These are phyloP conservation scores for Hypoxylon sp. DNA, from an alignment of 2,329 filamentous ascomycete genomes.

Conservation along the genomic window DNA sequence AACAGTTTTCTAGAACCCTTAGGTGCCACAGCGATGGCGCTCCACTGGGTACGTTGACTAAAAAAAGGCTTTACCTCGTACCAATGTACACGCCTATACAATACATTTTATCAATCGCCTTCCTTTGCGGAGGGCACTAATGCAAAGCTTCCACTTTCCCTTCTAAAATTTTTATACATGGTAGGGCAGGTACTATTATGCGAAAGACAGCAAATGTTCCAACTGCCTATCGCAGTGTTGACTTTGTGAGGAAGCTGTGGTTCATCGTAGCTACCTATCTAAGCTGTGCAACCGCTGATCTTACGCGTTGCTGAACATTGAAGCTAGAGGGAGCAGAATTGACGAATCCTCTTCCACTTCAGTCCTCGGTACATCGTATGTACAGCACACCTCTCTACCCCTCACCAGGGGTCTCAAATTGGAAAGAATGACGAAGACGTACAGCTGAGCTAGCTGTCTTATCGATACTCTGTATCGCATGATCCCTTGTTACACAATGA, in stretches of 20 bases:
- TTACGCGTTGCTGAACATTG: not conserved
- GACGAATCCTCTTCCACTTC: slow-evolving; percentile 43
- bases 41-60: slow-evolving; percentile 15
- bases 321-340: slow-evolving; percentile 38
- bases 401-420: slow-evolving; percentile 23
- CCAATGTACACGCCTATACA: slow-evolving; percentile 14
- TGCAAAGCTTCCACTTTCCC: slow-evolving; percentile 25
- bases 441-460: slow-evolving; percentile 23
- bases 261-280: slow-evolving; percentile 34
- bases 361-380: slow-evolving; percentile 24
- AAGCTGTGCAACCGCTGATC: slow-evolving; percentile 35
- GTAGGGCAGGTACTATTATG: slow-evolving; percentile 9
- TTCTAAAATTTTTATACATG: slow-evolving; percentile 10
- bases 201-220: too few relatives aligned
- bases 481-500: not conserved
- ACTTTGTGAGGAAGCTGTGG: slow-evolving; percentile 15
- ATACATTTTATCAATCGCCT: not conserved
- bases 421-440: slow-evolving; percentile 39
- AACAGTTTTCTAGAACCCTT: slow-evolving; percentile 28
- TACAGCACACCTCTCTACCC: slow-evolving; percentile 34
- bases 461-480: slow-evolving; percentile 33
- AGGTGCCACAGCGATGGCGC: slow-evolving; percentile 19
- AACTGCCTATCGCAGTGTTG: slow-evolving; percentile 19
- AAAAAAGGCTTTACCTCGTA: slow-evolving; percentile 15
- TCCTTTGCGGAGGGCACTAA: slow-evolving; percentile 30